Evolutionary conservation across 2,329 filamentous ascomycete genomes (phyloP).

Genomic region (Sclerotinia spermophila): DNA sequence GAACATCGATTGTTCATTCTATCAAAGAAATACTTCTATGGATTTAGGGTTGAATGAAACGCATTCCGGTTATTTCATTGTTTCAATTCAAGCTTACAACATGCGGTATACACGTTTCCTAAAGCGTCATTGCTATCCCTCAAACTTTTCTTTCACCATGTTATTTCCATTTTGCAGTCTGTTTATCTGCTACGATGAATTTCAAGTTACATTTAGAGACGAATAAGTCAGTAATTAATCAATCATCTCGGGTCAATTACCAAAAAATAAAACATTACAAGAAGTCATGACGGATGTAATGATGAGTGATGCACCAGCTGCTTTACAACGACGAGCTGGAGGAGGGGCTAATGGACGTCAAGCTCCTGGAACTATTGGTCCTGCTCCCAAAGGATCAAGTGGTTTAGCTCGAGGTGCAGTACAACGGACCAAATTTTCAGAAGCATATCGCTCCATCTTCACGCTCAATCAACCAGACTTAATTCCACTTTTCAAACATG

Average conservation of each 20-base stretch:
- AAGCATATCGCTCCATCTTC: conserved; percentile 24
- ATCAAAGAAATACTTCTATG: conserved; percentile 2
- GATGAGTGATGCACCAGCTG: conserved; percentile 6
- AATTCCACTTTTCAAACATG: conserved; percentile 40
- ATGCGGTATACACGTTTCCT: conserved; percentile 1
- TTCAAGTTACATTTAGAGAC: background rate
- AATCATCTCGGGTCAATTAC: background rate
- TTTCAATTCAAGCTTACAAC: background rate
- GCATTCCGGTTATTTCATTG: conserved; percentile 16
- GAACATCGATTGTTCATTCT: conserved; percentile 7
- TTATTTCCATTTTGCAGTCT: background rate
- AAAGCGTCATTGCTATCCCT: conserved; percentile 1
- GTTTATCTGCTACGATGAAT: background rate
- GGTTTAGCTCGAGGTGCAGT: conserved; percentile 7
- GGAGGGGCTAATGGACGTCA: too few species aligned
- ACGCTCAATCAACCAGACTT: conserved; percentile 14
- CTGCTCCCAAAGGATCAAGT: background rate
- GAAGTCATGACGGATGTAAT: background rate
- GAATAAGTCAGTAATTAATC: background rate
- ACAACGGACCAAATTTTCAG: conserved; percentile 21
- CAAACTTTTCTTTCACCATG: conserved; percentile 10
- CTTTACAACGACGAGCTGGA: background rate
- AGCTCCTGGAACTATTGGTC: background rate
- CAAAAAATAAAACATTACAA: background rate
- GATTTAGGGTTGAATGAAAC: background rate